Evolutionary conservation across 2,329 filamentous ascomycete species (phyloP).

Genomic region (Xylariaceae sp.): DNA sequence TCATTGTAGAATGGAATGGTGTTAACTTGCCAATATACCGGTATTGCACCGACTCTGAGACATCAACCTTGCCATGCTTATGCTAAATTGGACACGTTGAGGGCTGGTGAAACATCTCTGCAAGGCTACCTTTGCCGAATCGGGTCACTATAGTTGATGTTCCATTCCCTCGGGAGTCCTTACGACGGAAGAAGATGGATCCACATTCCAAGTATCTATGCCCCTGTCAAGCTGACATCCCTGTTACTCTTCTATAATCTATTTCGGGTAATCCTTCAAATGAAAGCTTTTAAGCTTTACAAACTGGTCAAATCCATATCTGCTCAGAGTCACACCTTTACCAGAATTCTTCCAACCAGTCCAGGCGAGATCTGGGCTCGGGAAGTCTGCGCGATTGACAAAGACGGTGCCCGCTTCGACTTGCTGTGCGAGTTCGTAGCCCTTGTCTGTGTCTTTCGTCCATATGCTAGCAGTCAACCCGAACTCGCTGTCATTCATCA

Average conservation of each 20-base stretch:
- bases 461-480: conserved; percentile 96
- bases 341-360: conserved; percentile 98
- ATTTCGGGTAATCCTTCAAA: conserved; percentile 80
- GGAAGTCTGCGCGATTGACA: conserved; percentile 92
- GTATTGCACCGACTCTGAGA: conserved; percentile 32
- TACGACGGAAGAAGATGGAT: neutral
- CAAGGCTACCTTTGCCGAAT: conserved; percentile 23
- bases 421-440: conserved; percentile 76
- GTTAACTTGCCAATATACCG: conserved; percentile 28
- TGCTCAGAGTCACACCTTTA: conserved; percentile 87
- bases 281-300: conserved; percentile 97
- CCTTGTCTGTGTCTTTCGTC: conserved; percentile 84
- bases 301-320: conserved; percentile 93
- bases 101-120: conserved; percentile 21
- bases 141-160: conserved; percentile 13
- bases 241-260: conserved; percentile 29
- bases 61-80: conserved; percentile 33
- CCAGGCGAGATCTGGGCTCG: conserved; percentile 92
- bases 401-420: conserved; percentile 96
- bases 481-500: conserved; percentile 96
- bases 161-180: conserved; percentile 25
- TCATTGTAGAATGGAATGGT: conserved; percentile 17
- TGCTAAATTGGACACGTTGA: conserved; percentile 10
- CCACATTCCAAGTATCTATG: conserved; percentile 14
- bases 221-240: conserved; percentile 13